phyloP scores from a whole-genome alignment of 2,329 filamentous ascomycete genomes.

The Aureobasidium sp. region DNA sequence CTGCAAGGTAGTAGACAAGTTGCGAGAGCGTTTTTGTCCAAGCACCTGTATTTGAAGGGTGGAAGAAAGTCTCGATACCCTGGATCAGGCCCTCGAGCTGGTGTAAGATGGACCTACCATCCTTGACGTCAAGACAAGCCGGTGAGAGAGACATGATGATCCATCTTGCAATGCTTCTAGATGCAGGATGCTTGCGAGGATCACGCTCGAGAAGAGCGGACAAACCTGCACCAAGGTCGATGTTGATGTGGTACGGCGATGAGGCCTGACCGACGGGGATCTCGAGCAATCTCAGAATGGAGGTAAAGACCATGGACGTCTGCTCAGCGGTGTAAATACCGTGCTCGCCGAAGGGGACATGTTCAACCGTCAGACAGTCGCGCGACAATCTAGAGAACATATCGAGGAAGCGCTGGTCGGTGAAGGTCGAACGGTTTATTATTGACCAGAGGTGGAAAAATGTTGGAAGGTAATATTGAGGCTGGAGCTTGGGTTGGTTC shows the following conservation, averaged over 20 bases:
- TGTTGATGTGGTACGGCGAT: constrained; percentile 71
- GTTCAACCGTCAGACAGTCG: constrained; percentile 65
- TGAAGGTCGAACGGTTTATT: constrained; percentile 76
- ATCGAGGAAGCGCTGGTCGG: constrained; percentile 83
- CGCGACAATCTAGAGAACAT: constrained; percentile 78
- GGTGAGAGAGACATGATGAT: constrained; percentile 90
- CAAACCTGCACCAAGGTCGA: constrained; percentile 76
- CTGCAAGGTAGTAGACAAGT: constrained; percentile 82
- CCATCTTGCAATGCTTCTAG: constrained; percentile 87
- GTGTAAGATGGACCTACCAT: constrained; percentile 60
- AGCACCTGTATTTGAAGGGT: constrained; percentile 85
- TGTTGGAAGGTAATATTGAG: constrained; percentile 81
- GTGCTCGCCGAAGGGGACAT: constrained; percentile 74
- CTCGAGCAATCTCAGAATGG: constrained; percentile 78
- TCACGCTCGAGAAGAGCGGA: constrained; percentile 86
- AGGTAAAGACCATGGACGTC: constrained; percentile 85
- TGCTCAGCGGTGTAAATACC: constrained; percentile 91
- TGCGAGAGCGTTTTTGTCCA: constrained; percentile 91
- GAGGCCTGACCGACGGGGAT: constrained; percentile 95
- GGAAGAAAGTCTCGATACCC: constrained; percentile 96
- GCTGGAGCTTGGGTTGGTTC: constrained; percentile 65
- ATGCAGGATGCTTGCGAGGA: constrained; percentile 81
- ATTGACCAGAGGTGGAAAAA: constrained; percentile 96
- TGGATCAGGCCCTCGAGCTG: constrained; percentile 87
- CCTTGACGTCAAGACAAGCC: constrained; percentile 62